Evolutionary conservation across 2,329 filamentous ascomycete species (phyloP), one percentile per base, ranked within the genome.

Genomic region (Stenocarpella maydis): DNA sequence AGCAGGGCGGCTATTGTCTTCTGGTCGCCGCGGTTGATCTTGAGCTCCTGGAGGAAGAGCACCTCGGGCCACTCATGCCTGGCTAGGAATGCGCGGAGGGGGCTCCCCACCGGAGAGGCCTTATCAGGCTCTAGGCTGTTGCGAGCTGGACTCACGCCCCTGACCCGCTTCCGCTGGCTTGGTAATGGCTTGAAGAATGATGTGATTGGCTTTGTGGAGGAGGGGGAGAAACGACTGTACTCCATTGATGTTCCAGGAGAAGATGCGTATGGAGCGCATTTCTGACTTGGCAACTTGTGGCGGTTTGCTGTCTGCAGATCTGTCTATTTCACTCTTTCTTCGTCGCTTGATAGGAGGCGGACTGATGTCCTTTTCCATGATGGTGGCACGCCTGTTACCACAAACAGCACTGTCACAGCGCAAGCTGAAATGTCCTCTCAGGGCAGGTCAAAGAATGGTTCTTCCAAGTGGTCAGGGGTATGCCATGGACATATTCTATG

Each of bases 171-270:
- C 37, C 5, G 9, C 28, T 61, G 54, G 4, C 6, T 50, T 9
- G 34, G 10, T 1, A 65, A 47, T 1, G 73, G 71, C n/a, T 71
- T 73, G 70, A 77, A 77, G 52, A 74, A 76, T 39, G 72, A 68
- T 12, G 75, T 74, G 24, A 77, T 76, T 4, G 73, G 73, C 5
- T 47, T 28, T 2, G 72, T 64, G 3, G 73, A 69, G 1, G 64
- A n/a, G 24, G 0, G 75, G 73, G 8, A 77, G 68, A 21, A 74
- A 75, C 0, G 75, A 41, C 21, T 70, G 71, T 15, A 76, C 67
- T 10, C 75, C 75, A 67, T 76, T 75, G 71, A 76, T 73, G 28
- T 76, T 75, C 75, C 75, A 76, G 0, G 75, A 73, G 45, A 75
- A 75, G 14, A 76, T 37, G 12, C 75, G 75, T 12, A 76, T 66